phyloP scores from a whole-genome alignment of 1,284 basidiomycete species.

The Grifola frondosa region DNA sequence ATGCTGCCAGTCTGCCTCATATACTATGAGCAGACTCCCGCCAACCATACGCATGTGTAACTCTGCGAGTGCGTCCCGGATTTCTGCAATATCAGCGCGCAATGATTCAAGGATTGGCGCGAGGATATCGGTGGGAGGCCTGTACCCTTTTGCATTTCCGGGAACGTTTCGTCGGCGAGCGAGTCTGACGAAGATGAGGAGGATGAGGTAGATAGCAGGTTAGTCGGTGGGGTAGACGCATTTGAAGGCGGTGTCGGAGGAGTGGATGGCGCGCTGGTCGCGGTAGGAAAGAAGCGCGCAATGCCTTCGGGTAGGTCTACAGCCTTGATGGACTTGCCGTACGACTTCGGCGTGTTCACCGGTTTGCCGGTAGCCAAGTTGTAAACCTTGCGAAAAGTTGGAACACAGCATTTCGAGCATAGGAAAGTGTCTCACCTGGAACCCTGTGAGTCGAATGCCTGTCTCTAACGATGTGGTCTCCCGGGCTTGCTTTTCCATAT shows the following conservation, averaged over 20 bases:
- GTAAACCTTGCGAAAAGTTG: constrained; percentile 61
- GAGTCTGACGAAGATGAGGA: neutral
- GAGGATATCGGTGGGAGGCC: constrained; percentile 56
- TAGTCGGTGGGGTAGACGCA: neutral
- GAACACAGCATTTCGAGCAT: neutral
- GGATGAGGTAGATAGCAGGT: neutral
- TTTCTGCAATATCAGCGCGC: constrained; percentile 53
- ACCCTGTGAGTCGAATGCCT: constrained; percentile 85
- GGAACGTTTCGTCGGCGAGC: constrained; percentile 11
- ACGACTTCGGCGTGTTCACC: constrained; percentile 71
- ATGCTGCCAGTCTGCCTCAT: constrained; percentile 67
- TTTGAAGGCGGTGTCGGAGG: constrained; percentile 2
- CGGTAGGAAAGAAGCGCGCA: constrained; percentile 74
- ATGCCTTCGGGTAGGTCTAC: constrained; percentile 75
- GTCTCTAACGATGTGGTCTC: constrained; percentile 74
- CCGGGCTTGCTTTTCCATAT: constrained; percentile 75
- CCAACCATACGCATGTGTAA: constrained; percentile 84
- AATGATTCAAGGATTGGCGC: constrained; percentile 62
- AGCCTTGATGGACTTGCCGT: constrained; percentile 75
- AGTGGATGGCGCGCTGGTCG: constrained; percentile 13
- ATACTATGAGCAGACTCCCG: constrained; percentile 78
- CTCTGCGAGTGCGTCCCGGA: constrained; percentile 50
- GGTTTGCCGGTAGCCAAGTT: constrained; percentile 55
- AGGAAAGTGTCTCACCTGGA: constrained; percentile 60
- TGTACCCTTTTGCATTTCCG: too few relatives aligned